phyloP scores from a whole-genome alignment of 208 protist genomes.

The Acanthamoeba sp. region DNA sequence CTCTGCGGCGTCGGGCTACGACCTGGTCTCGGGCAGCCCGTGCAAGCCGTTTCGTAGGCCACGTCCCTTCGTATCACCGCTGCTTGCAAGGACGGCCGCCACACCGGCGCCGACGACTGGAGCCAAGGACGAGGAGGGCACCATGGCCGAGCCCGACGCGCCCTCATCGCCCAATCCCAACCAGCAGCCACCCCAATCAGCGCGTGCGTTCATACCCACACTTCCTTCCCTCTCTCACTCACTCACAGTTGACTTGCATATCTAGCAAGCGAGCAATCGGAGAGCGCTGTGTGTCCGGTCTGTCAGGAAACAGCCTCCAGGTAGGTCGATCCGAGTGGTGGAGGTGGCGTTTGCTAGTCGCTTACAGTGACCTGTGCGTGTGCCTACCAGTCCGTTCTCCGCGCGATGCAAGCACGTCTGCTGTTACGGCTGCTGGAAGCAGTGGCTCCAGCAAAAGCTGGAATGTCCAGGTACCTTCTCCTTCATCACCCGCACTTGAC shows the following conservation, averaged over 20 bases:
- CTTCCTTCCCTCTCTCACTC: not conserved
- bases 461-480: conserved; percentile 31
- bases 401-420: conserved; percentile 51
- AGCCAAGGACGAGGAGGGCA: not conserved
- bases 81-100: not conserved
- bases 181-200: not conserved
- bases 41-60: conserved; percentile 22
- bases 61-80: not conserved
- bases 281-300: not conserved
- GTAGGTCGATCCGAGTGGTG: not conserved
- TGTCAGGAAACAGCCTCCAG: conserved; percentile 38
- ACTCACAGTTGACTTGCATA: not conserved
- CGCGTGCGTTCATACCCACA: not conserved
- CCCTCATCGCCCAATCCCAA: not conserved
- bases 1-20: not conserved
- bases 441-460: conserved; percentile 58
- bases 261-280: not conserved
- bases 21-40: conserved; percentile 29
- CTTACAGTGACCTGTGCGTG: too few species aligned
- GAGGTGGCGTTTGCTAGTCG: not conserved
- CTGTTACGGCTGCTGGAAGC: conserved; percentile 52
- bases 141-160: not conserved
- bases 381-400: not conserved
- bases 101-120: not conserved
- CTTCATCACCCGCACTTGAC: not conserved